Evolutionary conservation across 805 yeast genomes (phyloP).

Genomic region (Metschnikowia proteae): DNA sequence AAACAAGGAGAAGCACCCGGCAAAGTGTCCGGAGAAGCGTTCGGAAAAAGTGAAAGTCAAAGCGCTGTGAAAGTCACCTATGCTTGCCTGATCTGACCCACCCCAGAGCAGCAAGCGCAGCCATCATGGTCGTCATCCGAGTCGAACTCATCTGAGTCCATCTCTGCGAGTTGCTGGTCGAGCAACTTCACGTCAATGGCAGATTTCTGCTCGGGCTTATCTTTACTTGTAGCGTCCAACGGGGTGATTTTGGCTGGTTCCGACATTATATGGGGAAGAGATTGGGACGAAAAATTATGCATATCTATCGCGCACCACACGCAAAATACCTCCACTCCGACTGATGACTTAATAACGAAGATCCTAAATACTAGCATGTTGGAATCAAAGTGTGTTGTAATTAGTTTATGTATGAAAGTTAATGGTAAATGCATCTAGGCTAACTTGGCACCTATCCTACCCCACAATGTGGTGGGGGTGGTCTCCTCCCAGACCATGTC

Average conservation of each 20-base stretch:
- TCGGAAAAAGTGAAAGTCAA: constrained; percentile 8
- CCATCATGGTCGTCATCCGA: constrained; percentile 18
- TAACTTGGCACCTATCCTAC: constrained; percentile 46
- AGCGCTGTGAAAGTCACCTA: background rate
- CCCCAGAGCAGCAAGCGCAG: constrained; percentile 19
- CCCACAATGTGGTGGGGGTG: constrained; percentile 50
- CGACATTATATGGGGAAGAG: constrained; percentile 4
- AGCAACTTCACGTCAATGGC: constrained; percentile 17
- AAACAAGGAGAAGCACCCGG: constrained; percentile 13
- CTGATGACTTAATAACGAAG: no score
- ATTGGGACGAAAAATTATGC: background rate
- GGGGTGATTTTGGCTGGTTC: background rate
- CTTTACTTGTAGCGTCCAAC: background rate
- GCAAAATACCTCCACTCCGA: no score
- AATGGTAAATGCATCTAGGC: constrained; percentile 7
- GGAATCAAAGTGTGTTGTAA: background rate
- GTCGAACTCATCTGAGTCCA: constrained; percentile 18
- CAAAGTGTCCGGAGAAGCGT: constrained; percentile 14
- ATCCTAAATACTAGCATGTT: background rate
- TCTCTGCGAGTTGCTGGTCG: constrained; percentile 19
- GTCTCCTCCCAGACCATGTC: constrained; percentile 52
- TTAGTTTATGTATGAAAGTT: background rate
- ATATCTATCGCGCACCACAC: background rate
- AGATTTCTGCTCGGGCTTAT: background rate
- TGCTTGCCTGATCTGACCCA: constrained; percentile 13